Evolutionary conservation across 768 basidiomycete species (phyloP), one percentile per base, ranked within the genome.

Genomic region (Lyophyllum semitale): DNA sequence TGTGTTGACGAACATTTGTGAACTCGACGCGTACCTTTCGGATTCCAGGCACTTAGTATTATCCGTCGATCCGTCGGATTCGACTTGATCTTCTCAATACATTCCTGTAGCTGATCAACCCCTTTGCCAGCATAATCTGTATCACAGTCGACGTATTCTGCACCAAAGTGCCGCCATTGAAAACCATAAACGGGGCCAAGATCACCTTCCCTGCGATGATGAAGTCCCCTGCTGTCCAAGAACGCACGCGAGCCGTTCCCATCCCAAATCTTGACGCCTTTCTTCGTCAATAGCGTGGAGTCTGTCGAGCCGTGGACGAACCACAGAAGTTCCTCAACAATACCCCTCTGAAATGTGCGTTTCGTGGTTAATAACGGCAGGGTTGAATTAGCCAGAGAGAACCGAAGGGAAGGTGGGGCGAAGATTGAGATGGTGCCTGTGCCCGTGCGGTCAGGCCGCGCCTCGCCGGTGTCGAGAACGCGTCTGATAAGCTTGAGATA

Each of bases 101-200:
- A 92, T 65, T 96, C 91, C 47, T 78, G 72, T 43, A 98, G 76
- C 76, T 99, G 96, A 73, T 99, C 96, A 40, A 94, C 93, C 23
- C 95, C 93, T 63, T 95, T 73, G 0, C 91, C 91, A 0, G 78
- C 72, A 66, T 97, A 97, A 62, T 89, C 84, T 20, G 76, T 71
- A 26, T 91, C 89, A 60, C 87, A 88, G 61, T 89, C 84, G 1
- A 68, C 73, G 61, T 96, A 96, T 55, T 83, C 73, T 4, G 94
- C 93, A 1, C 95, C 95, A 71, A 95, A 97, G 70, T 95, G 93
- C 52, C 95, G 79, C 95, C 95, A 98, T 64, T 95, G 94, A 66
- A 97, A 97, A 0, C 95, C 95, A 67, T 99, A 99, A 0, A 99
- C 93, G 0, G 96, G 96, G 0, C 97, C 97, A 4, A 99, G 73